Evolutionary conservation across 73 alveolate species (phyloP).

Genomic region (Symbiodinium natans): DNA sequence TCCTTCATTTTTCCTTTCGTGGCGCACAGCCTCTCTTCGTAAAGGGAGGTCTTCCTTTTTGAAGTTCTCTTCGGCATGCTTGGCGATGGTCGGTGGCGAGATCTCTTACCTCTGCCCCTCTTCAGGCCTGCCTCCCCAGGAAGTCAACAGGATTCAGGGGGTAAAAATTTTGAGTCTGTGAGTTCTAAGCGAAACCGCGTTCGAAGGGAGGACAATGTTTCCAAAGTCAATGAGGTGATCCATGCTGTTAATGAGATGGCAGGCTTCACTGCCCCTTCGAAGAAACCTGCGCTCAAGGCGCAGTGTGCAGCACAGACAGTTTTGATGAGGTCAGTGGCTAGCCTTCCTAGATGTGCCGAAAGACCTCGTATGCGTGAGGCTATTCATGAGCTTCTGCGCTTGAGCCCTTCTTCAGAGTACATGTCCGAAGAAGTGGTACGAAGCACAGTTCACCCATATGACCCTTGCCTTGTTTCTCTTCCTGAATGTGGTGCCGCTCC

Average conservation of each 20-base stretch:
- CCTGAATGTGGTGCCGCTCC: conserved; percentile 27
- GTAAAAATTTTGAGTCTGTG: background rate
- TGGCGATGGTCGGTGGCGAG: background rate
- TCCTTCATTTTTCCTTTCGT: background rate
- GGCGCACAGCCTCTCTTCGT: background rate
- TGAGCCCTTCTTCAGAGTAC: background rate
- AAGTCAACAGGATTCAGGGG: background rate
- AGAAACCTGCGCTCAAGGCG: background rate
- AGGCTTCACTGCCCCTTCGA: background rate
- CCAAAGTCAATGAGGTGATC: background rate
- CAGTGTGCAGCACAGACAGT: background rate
- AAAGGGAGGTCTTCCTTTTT: background rate
- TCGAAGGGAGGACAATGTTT: background rate
- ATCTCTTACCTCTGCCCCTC: background rate
- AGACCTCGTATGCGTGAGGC: conserved; percentile 40
- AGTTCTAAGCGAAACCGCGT: background rate
- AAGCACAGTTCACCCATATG: conserved; percentile 47
- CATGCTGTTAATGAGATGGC: background rate
- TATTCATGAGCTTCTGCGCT: conserved; percentile 78
- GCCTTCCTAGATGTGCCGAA: background rate
- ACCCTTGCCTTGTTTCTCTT: background rate
- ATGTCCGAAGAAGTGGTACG: conserved; percentile 28
- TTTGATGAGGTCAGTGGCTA: background rate
- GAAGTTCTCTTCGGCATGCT: too few species aligned
- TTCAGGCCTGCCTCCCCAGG: background rate